phyloP scores from a whole-genome alignment of 495 filamentous ascomycete species.

The Venustampulla echinocandica region DNA sequence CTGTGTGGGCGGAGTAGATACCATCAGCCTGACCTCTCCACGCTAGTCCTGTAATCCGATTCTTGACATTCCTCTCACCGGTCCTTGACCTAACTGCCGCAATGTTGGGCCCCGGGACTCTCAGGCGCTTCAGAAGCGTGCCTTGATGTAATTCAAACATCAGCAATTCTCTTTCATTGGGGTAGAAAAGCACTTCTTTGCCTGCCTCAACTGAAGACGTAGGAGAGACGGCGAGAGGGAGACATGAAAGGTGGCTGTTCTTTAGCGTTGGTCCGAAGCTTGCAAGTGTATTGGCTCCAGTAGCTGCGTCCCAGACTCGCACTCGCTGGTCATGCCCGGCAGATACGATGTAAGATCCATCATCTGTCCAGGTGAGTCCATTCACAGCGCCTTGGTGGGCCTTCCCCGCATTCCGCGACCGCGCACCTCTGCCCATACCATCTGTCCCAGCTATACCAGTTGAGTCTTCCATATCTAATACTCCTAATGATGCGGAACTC shows the following conservation, averaged over 20 bases:
- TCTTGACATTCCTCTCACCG: conserved; percentile 38
- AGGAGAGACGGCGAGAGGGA: conserved; percentile 54
- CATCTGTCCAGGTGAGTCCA: conserved; percentile 72
- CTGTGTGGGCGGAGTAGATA: conserved; percentile 34
- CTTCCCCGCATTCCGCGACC: conserved; percentile 40
- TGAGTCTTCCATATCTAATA: conserved; percentile 75
- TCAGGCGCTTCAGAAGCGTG: conserved; percentile 57
- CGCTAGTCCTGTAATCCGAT: conserved; percentile 56
- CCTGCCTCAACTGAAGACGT: conserved; percentile 37
- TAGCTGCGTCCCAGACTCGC: conserved; percentile 72
- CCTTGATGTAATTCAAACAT: conserved; percentile 70
- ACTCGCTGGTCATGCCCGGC: conserved; percentile 74
- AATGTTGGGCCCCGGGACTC: conserved; percentile 46
- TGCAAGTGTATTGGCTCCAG: conserved; percentile 72
- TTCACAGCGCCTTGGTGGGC: conserved; percentile 76
- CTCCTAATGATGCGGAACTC: conserved; percentile 59
- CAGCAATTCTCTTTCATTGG: conserved; percentile 70
- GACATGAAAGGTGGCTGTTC: conserved; percentile 56
- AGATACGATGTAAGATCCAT: conserved; percentile 64
- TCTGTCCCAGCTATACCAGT: conserved; percentile 47
- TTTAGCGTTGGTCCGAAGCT: conserved; percentile 74
- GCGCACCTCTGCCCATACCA: conserved; percentile 39
- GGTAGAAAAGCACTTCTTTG: conserved; percentile 61
- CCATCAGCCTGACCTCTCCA: conserved; percentile 53
- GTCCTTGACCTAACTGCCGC: conserved; percentile 31